These are phyloP conservation scores for Cadophora luteo-olivacea DNA, from an alignment of 2,329 filamentous ascomycete species.

Conservation along the genomic window DNA sequence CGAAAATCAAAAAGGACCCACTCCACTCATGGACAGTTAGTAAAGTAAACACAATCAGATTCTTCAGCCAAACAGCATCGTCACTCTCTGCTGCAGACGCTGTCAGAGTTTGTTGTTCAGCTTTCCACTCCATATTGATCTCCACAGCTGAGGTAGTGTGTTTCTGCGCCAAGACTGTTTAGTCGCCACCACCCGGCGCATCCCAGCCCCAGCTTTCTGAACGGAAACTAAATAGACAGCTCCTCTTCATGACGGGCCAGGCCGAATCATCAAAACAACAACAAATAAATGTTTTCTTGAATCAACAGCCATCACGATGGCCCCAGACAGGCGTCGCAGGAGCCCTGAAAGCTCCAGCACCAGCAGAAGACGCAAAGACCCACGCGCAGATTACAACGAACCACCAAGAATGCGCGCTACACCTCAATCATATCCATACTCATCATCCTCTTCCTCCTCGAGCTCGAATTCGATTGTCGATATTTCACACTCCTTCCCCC, in stretches of 20 bases:
- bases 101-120: constrained; percentile 8
- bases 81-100: not conserved
- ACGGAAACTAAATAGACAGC: constrained; percentile 22
- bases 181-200: constrained; percentile 17
- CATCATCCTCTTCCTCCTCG: constrained; percentile 39
- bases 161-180: constrained; percentile 19
- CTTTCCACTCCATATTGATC: constrained; percentile 3
- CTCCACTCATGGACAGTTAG: not conserved
- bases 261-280: constrained; percentile 17
- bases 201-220: constrained; percentile 24
- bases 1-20: constrained; percentile 17
- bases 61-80: not conserved
- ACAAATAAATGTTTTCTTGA: constrained; percentile 24
- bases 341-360: constrained; percentile 35
- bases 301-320: constrained; percentile 36
- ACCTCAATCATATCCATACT: constrained; percentile 27
- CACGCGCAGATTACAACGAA: constrained; percentile 33
- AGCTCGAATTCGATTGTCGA: constrained; percentile 56
- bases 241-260: constrained; percentile 9
- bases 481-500: constrained; percentile 63
- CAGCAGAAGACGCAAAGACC: constrained; percentile 27
- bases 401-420: constrained; percentile 32
- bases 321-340: constrained; percentile 36
- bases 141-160: constrained; percentile 4
- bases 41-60: constrained; percentile 19